Evolutionary conservation across 2,329 filamentous ascomycete species (phyloP), one percentile per base, ranked within the genome.

Genomic region (Fusarium kyushuense): DNA sequence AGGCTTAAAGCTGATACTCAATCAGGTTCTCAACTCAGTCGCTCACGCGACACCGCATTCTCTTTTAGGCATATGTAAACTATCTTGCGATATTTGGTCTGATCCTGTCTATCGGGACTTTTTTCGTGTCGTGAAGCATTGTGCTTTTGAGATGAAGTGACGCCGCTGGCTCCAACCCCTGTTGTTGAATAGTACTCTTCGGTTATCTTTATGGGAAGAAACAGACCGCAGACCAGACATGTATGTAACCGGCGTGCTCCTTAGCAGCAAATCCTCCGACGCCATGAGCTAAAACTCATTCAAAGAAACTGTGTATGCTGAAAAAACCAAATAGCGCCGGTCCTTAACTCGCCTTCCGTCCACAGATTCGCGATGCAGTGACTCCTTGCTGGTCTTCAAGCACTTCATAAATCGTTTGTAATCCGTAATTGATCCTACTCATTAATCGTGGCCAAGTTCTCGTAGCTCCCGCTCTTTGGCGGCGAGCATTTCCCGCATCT

Each of bases 391-490:
- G 54, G 54, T 42, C 67, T 58, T 61, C 41, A 54, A 70, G 62
- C 54, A 66, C 60, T 45, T 74, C 72, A 67, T 75, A 68, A 74
- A 47, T 72, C 69, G 52, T 75, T 58, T 51, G 53, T 65, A 25
- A 57, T 57, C 54, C 65, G 41, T 70, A 58, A 46, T 66, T 57
- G 59, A 64, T 70, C 51, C 30, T 65, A 33, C 42, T 71, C 63
- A 60, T 72, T 62, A 74, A 63, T 74, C 67, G 25, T 67, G 71
- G 49, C 75, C 76, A 48, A 80, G 67, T 48, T 79, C 78, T 71
- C 78, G 76, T 19, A 94, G 80, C 73, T 94, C 92, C 46, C 88
- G 84, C 78, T 94, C 92, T 74, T 94, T 94, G 14, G 87, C 90
- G 12, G 88, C 84, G 30, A 94, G 82, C 77, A 91, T 83, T 76